These are phyloP conservation scores for Puccinia novopanici DNA, from an alignment of 1,284 basidiomycete genomes.

Conservation along the genomic window DNA sequence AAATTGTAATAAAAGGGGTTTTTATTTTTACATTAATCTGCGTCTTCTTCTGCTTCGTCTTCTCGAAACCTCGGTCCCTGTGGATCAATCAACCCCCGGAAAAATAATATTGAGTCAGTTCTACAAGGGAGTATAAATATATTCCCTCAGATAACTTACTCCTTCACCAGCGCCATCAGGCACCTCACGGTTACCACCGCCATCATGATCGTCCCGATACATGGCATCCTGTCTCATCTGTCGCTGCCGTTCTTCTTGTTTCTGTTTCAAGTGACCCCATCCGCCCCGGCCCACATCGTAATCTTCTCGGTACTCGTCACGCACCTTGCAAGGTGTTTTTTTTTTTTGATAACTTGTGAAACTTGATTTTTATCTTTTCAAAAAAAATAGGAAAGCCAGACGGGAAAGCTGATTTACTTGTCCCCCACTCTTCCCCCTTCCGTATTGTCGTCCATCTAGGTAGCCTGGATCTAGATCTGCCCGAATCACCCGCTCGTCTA, in stretches of 20 bases:
- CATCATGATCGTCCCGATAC: constrained; percentile 77
- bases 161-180: constrained; percentile 55
- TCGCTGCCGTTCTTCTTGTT: constrained; percentile 73
- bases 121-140: neutral
- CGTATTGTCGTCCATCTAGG: constrained; percentile 94
- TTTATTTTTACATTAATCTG: constrained; percentile 33
- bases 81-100: neutral
- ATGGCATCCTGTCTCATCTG: constrained; percentile 77
- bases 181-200: constrained; percentile 75
- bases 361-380: neutral
- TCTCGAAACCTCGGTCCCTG: constrained; percentile 42
- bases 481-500: constrained; percentile 98
- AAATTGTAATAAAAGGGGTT: too few species aligned
- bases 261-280: constrained; percentile 75
- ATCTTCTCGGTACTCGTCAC: constrained; percentile 95
- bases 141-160: too few species aligned
- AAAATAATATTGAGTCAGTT: neutral
- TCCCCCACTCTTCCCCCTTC: constrained; percentile 92
- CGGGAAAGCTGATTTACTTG: constrained; percentile 65
- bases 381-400: neutral
- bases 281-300: constrained; percentile 82
- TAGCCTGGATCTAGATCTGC: constrained; percentile 99
- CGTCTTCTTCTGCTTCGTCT: constrained; percentile 41
- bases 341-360: too few species aligned
- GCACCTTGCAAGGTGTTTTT: too few species aligned